Evolutionary conservation across 2,329 filamentous ascomycete genomes (phyloP), one percentile per base, ranked within the genome.

Genomic region (Graphilbum sp.): DNA sequence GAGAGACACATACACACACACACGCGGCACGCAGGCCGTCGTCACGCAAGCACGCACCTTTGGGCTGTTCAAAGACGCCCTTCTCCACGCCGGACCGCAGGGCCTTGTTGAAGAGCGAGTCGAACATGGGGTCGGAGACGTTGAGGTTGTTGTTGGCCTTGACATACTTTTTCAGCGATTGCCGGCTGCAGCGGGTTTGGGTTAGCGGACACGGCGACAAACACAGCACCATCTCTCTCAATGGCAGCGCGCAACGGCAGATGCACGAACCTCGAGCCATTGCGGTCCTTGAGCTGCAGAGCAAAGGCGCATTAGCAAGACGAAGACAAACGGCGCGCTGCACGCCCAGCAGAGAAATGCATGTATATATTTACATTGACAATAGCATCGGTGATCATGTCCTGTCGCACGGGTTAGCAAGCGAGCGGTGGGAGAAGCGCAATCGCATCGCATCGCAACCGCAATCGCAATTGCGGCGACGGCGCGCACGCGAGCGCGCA

Each of bases 51-150:
- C n/a, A 66, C 73, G 49, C 70, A 85, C 85, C 86, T 75, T 94
- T 94, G 54, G 86, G 87, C 59, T 88, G 85, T 54, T 77, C 71
- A 56, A 94, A 94, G 52, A 82, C 70, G 45, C 82, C 83, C 69
- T 80, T 86, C 53, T 92, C 83, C 50, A 87, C 85, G 58, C 86
- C 86, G 43, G 67, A 63, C 62, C 79, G 75, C 55, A 92, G 68
- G 38, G 84, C 83, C 60, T 79, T 80, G 75, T 90, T 90, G 74
- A 92, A 85, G 52, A 86, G 78, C 44, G 69, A 70, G 54, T 69
- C 70, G 60, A 75, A 75, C 69, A 73, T 73, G 52, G 64, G 64
- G 55, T 66, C 63, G 29, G 50, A 49, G 29, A 54, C 52, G 42
- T 56, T 58, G 50, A 67, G 55, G 43, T 53, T 58, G 60, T 71